These are phyloP conservation scores for Irpex sp. DNA, from an alignment of 1,284 basidiomycete genomes.

Conservation along the genomic window DNA sequence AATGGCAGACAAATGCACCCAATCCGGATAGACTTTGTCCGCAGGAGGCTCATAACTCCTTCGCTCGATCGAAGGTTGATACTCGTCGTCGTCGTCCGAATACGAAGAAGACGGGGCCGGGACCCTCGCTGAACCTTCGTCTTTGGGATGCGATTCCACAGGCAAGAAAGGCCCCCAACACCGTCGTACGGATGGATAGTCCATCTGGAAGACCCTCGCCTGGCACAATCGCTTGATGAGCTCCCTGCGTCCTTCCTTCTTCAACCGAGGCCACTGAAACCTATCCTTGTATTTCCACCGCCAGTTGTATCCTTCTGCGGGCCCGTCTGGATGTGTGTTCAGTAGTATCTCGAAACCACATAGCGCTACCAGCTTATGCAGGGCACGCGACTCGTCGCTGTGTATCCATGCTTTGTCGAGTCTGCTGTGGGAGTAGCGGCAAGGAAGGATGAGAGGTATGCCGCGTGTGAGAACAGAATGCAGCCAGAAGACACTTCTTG, in stretches of 20 bases:
- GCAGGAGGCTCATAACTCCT: neutral
- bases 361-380: constrained; percentile 4
- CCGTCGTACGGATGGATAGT: constrained; percentile 38
- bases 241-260: constrained; percentile 11
- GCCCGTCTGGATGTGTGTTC: neutral
- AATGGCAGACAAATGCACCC: constrained; percentile 26
- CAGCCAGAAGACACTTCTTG: constrained; percentile 21
- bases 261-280: constrained; percentile 29
- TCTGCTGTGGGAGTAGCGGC: constrained; percentile 11
- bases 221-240: neutral
- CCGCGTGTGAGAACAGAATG: constrained; percentile 20
- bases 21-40: constrained; percentile 18
- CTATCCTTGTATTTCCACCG: neutral
- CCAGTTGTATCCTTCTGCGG: neutral
- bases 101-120: constrained; percentile 2
- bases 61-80: neutral
- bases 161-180: constrained; percentile 44
- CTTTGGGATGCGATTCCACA: constrained; percentile 6
- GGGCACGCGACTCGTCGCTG: neutral
- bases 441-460: constrained; percentile 18
- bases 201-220: constrained; percentile 40
- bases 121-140: neutral
- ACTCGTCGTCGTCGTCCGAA: constrained; percentile 16
- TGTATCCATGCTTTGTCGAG: neutral
- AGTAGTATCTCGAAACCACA: neutral